Evolutionary conservation across 805 yeast genomes (phyloP).

Genomic region (Nakazawaea ishiwadae): DNA sequence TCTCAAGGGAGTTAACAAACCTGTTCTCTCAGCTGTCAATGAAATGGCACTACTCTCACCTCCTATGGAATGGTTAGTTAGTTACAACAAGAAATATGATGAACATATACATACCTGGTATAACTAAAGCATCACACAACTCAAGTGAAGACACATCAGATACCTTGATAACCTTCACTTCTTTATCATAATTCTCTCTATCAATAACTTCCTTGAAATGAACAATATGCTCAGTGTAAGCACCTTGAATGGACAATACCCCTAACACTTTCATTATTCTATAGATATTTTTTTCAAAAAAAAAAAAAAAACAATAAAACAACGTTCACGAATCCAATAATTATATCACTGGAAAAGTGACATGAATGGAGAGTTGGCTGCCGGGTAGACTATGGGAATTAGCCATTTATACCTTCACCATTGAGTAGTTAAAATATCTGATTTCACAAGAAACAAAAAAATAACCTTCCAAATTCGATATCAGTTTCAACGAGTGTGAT

Average conservation of each 20-base stretch:
- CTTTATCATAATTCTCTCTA: constrained; percentile 22
- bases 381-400: too few species aligned
- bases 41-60: constrained; percentile 73
- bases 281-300: too few species aligned
- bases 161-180: constrained; percentile 40
- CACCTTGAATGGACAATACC: constrained; percentile 76
- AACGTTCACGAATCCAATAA: too few species aligned
- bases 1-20: constrained; percentile 49
- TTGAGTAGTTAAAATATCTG: too few species aligned
- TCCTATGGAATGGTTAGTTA: constrained; percentile 22
- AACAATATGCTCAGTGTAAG: constrained; percentile 63
- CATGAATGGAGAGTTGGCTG: too few species aligned
- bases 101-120: constrained; percentile 42
- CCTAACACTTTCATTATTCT: constrained; percentile 39
- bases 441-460: too few species aligned
- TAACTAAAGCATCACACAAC: constrained; percentile 52
- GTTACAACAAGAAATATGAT: too few species aligned
- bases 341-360: too few species aligned
- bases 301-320: too few species aligned
- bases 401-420: too few species aligned
- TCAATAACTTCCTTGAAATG: constrained; percentile 36
- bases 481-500: too few species aligned
- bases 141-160: constrained; percentile 45
- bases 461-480: too few species aligned
- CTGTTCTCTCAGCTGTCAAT: constrained; percentile 61